Percentiles rank a stretch among this genome's conserved stretches.
These are phyloP conservation scores for Jasminum sambac DNA, from an alignment of 257 asterid species.

Conservation along the genomic window DNA sequence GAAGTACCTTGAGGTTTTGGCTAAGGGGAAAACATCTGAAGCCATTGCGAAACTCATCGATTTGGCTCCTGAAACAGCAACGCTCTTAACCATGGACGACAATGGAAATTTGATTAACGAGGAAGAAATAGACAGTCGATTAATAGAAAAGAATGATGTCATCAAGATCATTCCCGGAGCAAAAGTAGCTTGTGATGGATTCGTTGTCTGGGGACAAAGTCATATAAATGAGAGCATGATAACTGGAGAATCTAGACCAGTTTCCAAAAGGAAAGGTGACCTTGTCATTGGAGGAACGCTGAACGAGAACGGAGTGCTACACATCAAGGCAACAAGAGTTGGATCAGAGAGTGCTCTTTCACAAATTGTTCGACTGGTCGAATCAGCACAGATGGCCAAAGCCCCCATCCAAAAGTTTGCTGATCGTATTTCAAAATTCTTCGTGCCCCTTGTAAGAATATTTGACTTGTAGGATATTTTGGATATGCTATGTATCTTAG, in stretches of 20 bases:
- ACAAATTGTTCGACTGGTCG: constrained; percentile 63
- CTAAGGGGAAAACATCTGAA: constrained; percentile 62
- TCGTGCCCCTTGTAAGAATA: constrained; percentile 54
- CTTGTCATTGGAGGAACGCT: constrained; percentile 74
- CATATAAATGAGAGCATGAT: constrained; percentile 69
- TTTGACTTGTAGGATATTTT: not conserved
- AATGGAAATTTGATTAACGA: constrained; percentile 51
- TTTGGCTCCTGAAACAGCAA: constrained; percentile 59
- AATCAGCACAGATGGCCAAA: constrained; percentile 67
- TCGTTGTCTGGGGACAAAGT: constrained; percentile 66
- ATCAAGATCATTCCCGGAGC: constrained; percentile 69
- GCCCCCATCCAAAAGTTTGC: constrained; percentile 73
- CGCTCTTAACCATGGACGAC: constrained; percentile 34
- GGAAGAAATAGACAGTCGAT: constrained; percentile 66
- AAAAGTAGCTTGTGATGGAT: constrained; percentile 74
- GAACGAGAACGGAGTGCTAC: constrained; percentile 63
- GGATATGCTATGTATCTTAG: not conserved
- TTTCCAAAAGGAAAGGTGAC: constrained; percentile 59
- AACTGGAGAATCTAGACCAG: constrained; percentile 72
- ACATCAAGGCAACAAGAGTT: constrained; percentile 59
- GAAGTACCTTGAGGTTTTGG: constrained; percentile 65
- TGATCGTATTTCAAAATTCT: constrained; percentile 59
- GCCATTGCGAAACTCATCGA: constrained; percentile 66
- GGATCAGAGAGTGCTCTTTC: constrained; percentile 83
- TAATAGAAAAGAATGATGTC: constrained; percentile 62